Evolutionary conservation across 2,329 filamentous ascomycete genomes (phyloP), one percentile per base, ranked within the genome.

Genomic region (Pseudocercospora fijiensis): DNA sequence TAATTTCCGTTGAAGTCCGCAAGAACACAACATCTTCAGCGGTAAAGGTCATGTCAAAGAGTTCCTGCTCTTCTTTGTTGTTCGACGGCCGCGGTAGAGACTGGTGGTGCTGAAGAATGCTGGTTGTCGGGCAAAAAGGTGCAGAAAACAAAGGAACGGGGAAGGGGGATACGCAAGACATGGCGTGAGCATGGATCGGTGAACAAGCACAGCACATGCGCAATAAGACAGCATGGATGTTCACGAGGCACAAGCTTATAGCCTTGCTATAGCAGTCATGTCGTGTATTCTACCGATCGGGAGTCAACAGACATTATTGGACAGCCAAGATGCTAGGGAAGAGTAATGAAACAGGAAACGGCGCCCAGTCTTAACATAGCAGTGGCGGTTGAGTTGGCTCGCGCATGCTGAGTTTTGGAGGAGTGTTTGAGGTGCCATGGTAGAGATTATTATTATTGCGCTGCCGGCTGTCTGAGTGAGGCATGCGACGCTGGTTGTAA

Each of bases 21-120:
- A 65, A 49, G 41, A 28, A 65, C 33, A 65, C 63, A 27, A 65
- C 27, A 57, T 62, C 63, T 30, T 65, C 63, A 13, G 56, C 59
- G 16, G 56, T 56, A 49, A 57, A 28, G 56, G 49, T 45, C 59
- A 57, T 65, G n/a, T 55, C 52, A 20, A n/a, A 41, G 37, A 24
- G 22, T 11, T 30, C n/a, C 53, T 56, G 53, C 53, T 56, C 28
- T 26, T 22, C 53, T 56, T 56, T 56, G 47, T 33, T 49, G 27
- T 27, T n/a, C 16, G 59, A 26, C 26, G 47, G 28, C 41, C 27
- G 26, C 57, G 37, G 33, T 49, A 47, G 28, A 30, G 53, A 56
- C 28, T 56, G 49, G 8, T 56, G 28, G 28, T 56, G 53, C 18
- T 33, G 53, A 33, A 56, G 27, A 24, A 33, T 33, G 53, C 53